Conservation (phyloP, 768 basidiomycete species). For the Auricularia cornea region DNA sequence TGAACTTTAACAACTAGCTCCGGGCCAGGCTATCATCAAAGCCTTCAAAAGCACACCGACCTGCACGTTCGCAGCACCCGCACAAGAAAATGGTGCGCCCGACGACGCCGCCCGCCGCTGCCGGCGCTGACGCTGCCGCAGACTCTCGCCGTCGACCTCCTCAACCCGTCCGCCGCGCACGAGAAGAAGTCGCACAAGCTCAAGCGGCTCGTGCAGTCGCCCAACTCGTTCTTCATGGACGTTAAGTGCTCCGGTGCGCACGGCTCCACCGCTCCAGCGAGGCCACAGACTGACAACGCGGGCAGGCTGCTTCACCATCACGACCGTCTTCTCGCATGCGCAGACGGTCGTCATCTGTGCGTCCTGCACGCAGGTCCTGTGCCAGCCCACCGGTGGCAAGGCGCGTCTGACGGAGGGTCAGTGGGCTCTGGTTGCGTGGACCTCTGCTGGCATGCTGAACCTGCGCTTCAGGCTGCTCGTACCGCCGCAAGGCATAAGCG, state of each 20-base stretch:
- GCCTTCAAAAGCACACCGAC: neutral
- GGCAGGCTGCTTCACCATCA: constrained; percentile 88
- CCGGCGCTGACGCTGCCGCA: constrained; percentile 20
- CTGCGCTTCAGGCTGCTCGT: constrained; percentile 73
- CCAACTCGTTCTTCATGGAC: constrained; percentile 99
- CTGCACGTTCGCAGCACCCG: neutral
- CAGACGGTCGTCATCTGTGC: constrained; percentile 94
- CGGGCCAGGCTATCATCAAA: neutral
- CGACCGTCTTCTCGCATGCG: constrained; percentile 98
- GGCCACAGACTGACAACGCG: constrained; percentile 7
- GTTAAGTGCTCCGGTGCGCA: constrained; percentile 91
- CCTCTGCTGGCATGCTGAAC: neutral
- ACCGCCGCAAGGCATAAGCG: constrained; percentile 72
- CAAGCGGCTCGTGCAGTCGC: constrained; percentile 96
- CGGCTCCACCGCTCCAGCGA: constrained; percentile 10
- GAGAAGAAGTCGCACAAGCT: constrained; percentile 95
- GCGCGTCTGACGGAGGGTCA: constrained; percentile 95
- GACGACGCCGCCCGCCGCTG: neutral
- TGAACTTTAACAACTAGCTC: neutral
- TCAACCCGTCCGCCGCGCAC: constrained; percentile 84
- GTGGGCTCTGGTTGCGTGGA: constrained; percentile 19
- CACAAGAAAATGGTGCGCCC: constrained; percentile 3
- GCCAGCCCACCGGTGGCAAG: constrained; percentile 98
- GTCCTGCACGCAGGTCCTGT: constrained; percentile 87
- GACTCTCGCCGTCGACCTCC: constrained; percentile 96